Evolutionary conservation across 768 basidiomycete species (phyloP), one percentile per base, ranked within the genome.

Genomic region (Peribolospora baueri): DNA sequence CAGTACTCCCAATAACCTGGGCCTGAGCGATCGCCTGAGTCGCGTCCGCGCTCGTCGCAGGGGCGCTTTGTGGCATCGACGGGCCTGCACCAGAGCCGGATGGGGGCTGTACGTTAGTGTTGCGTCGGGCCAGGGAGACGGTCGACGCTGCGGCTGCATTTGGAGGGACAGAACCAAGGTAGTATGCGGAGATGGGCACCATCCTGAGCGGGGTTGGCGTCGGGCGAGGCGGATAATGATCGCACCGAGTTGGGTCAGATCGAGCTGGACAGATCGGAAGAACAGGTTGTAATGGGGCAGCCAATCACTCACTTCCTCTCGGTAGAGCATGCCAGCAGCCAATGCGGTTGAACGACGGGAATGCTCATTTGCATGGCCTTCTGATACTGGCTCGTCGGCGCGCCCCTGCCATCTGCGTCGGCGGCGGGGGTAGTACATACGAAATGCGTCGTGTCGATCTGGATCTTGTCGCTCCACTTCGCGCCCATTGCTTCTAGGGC

Each of bases 381-480:
- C 64, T 95, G 87, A 65, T 95, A 97, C 61, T 88, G 84, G 5
- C 83, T 79, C 0, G 81, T 81, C 0, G 86, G 82, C 3, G 77
- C 76, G 11, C 69, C 8, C 70, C 69, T 1, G 71, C 65, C 54
- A 71, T 74, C 0, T 79, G 77, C 7, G 73, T 71, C 0, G 73
- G 73, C 56, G 71, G 73, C 7, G 77, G 88, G 86, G 0, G 83
- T 86, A 13, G 87, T 91, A 65, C 88, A 91, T 46, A 95, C 88
- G 61, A 93, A 98, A 67, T 98, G 91, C 0, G 90, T 95, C 7
- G 91, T 97, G 65, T 98, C 91, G 56, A 97, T 90, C 70, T 90
- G 84, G 46, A 98, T 88, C 63, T 78, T 82, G 60, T 90, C 82
- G 62, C 79, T 84, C 80, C 82, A 88, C 60, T 81, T 81, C 0